phyloP scores from a whole-genome alignment of 2,329 filamentous ascomycete genomes.

The Fusarium mangiferae region DNA sequence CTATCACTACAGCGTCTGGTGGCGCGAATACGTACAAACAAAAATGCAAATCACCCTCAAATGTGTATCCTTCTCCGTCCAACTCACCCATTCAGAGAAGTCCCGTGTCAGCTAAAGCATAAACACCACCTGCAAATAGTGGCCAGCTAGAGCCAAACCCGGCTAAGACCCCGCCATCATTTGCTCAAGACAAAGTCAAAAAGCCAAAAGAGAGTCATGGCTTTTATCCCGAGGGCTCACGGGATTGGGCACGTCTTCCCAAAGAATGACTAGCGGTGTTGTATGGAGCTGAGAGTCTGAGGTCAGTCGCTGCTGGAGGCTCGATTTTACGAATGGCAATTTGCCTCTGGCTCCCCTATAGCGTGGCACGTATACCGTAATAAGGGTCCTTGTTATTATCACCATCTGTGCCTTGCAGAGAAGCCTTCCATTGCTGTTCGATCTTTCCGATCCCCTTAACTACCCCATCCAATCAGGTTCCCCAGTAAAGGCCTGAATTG shows the following conservation, averaged over 20 bases:
- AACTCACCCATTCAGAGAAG: neutral
- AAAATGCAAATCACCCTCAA: constrained; percentile 8
- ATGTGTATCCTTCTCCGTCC: neutral
- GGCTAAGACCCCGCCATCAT: constrained; percentile 29
- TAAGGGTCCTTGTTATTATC: constrained; percentile 7
- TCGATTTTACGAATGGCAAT: neutral
- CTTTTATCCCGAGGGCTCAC: neutral
- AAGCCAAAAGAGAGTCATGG: constrained; percentile 31
- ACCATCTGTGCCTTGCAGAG: constrained; percentile 32
- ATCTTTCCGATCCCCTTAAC: constrained; percentile 19
- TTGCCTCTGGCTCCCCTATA: neutral
- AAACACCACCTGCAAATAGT: constrained; percentile 30
- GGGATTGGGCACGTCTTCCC: constrained; percentile 5
- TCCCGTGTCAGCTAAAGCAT: constrained; percentile 14
- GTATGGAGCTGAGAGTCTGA: neutral
- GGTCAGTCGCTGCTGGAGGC: neutral
- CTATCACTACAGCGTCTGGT: neutral
- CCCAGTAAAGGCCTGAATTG: constrained; percentile 9
- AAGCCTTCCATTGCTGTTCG: constrained; percentile 35
- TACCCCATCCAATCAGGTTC: constrained; percentile 9
- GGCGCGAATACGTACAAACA: neutral
- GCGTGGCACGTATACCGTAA: neutral
- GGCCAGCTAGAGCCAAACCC: constrained; percentile 24
- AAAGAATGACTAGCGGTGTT: constrained; percentile 2
- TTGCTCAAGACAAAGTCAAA: constrained; percentile 29